Evolutionary conservation across 176 grass and related monocot genomes (phyloP).

Genomic region (Cymbopogon citratus): DNA sequence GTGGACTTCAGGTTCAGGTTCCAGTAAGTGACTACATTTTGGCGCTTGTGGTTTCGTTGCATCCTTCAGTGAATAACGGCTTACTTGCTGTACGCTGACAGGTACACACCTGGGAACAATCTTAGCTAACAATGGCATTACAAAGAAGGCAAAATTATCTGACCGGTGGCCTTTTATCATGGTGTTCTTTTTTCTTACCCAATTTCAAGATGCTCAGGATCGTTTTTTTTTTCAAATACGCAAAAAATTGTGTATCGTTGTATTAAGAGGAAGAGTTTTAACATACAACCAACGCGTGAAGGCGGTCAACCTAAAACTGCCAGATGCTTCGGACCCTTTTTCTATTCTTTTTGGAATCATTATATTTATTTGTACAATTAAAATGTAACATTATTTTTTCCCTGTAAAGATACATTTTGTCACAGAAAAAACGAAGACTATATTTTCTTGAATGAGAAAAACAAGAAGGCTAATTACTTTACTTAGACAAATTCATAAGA

Average conservation of each 20-base stretch:
- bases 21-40: slow-evolving; percentile 38
- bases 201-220: too few species aligned
- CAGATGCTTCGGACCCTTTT: not conserved
- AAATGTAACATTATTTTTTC: not conserved
- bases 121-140: slow-evolving; percentile 11
- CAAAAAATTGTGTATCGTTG: too few species aligned
- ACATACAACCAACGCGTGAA: too few species aligned
- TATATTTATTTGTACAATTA: not conserved
- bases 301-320: too few species aligned
- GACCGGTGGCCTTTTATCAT: not conserved
- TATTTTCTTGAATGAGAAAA: not conserved
- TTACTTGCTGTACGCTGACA: slow-evolving; percentile 16
- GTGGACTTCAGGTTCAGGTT: slow-evolving; percentile 12
- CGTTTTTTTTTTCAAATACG: too few species aligned
- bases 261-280: too few species aligned
- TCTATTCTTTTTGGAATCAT: not conserved
- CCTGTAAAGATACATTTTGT: not conserved
- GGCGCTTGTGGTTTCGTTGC: not conserved
- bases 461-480: not conserved
- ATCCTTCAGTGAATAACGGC: not conserved
- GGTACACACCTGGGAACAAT: slow-evolving; percentile 54
- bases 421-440: not conserved
- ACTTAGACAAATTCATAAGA: not conserved
- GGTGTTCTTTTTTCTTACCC: not conserved
- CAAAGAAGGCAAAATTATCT: not conserved